These are phyloP conservation scores for Epichloe hybrida DNA, from an alignment of 2,329 filamentous ascomycete species.

Conservation along the genomic window DNA sequence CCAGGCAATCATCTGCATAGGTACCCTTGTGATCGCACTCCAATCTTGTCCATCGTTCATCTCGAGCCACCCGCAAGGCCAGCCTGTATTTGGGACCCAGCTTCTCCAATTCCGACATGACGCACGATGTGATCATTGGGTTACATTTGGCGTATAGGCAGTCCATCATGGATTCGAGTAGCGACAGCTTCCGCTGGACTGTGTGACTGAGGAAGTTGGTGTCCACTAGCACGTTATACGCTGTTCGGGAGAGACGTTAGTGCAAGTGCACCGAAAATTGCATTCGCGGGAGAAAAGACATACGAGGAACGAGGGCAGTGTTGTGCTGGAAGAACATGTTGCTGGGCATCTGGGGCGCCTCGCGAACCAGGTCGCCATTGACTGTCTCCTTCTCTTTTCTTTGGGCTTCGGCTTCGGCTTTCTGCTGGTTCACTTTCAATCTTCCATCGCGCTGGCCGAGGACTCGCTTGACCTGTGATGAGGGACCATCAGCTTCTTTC, in stretches of 20 bases:
- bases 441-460: conserved; percentile 71
- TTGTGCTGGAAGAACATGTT: conserved; percentile 85
- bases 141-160: conserved; percentile 83
- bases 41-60: conserved; percentile 76
- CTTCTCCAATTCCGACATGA: conserved; percentile 78
- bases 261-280: not conserved
- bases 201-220: conserved; percentile 89
- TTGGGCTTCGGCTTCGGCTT: conserved; percentile 43
- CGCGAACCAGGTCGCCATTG: conserved; percentile 52
- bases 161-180: conserved; percentile 86
- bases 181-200: conserved; percentile 77
- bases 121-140: conserved; percentile 67
- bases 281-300: not conserved
- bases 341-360: conserved; percentile 71
- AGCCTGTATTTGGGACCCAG: conserved; percentile 80
- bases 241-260: not conserved
- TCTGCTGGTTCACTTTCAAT: conserved; percentile 67
- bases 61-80: conserved; percentile 71
- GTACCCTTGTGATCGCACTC: conserved; percentile 82
- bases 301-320: conserved; percentile 58
- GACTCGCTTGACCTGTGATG: conserved; percentile 57
- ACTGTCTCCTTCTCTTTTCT: conserved; percentile 45
- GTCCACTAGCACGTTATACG: conserved; percentile 55
- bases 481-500: not conserved
- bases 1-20: conserved; percentile 72